These are phyloP conservation scores for Cladobotryum protrusum DNA, from an alignment of 2,329 filamentous ascomycete species.

Conservation along the genomic window DNA sequence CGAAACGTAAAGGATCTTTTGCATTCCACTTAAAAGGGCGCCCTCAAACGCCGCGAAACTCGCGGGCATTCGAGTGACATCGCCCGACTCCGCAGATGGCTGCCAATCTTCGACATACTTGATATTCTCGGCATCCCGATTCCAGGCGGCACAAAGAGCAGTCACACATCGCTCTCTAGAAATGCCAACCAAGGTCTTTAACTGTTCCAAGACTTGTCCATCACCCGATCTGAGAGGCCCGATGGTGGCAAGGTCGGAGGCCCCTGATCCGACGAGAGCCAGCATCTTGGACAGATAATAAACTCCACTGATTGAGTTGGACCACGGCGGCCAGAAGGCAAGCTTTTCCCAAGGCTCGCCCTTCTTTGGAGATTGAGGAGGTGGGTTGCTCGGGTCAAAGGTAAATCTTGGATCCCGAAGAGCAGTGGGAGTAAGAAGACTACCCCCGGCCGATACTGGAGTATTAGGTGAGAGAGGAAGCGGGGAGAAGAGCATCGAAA, in stretches of 20 bases:
- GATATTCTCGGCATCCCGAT: slow-evolving; percentile 85
- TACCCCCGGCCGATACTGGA: slow-evolving; percentile 31
- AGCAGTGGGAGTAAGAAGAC: slow-evolving; percentile 46
- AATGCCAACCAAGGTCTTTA: slow-evolving; percentile 68
- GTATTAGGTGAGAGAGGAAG: slow-evolving; percentile 61
- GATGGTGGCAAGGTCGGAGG: slow-evolving; percentile 76
- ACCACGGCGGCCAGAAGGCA: slow-evolving; percentile 92
- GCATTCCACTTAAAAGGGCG: slow-evolving; percentile 75
- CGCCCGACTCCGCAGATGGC: slow-evolving; percentile 69
- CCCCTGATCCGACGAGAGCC: slow-evolving; percentile 75
- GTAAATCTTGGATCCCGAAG: slow-evolving; percentile 69
- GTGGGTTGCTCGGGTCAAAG: slow-evolving; percentile 70
- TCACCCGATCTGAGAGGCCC: slow-evolving; percentile 54
- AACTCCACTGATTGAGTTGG: slow-evolving; percentile 87
- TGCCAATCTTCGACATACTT: slow-evolving; percentile 94
- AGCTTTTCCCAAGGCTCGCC: slow-evolving; percentile 90
- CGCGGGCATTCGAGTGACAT: slow-evolving; percentile 85
- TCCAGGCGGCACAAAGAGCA: slow-evolving; percentile 87
- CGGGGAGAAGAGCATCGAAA: slow-evolving; percentile 81
- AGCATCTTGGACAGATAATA: slow-evolving; percentile 82
- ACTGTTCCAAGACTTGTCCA: slow-evolving; percentile 58
- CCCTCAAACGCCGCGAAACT: slow-evolving; percentile 83
- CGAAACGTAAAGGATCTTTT: slow-evolving; percentile 90
- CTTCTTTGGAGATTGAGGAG: slow-evolving; percentile 66
- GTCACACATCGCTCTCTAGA: slow-evolving; percentile 80